Evolutionary conservation across 164 flowering plant genomes (phyloP), one percentile per base, ranked within the genome.

Genomic region (Magnolia kwangsiensis): DNA sequence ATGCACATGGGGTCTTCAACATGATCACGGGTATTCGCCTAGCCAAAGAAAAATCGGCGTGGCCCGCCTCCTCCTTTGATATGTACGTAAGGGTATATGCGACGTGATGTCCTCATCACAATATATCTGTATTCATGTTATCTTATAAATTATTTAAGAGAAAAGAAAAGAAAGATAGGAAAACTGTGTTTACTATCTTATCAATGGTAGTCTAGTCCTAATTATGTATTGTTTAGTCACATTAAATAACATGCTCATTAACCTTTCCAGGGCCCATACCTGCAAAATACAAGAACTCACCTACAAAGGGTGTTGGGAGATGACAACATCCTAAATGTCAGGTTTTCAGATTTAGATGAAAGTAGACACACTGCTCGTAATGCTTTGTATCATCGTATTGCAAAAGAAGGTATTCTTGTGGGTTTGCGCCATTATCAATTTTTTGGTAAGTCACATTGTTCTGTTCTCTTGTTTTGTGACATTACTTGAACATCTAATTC

Each of bases 271-370:
- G 98, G 95, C 11, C 97, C 97, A 7, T 83, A 61, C 79, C 72
- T 90, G n/a, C 72, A 85, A 21, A 84, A 78, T 5, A 67, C 79
- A 45, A 82, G 66, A 70, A 94, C 88, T 72, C 92, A 85, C 78
- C 76, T 94, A 4, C 98, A 92, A 29, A 85, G 84, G 70, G 85
- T 81, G 23, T 63, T 92, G 19, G 97, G 97, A n/a, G 98, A 94
- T 81, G 93, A 89, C 0, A 91, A 88, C 74, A 84, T 94, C 11
- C 61, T 94, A 61, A 76, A 76, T 70, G 98, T 94, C 11, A 91
- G 85, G 76, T 90, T 94, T 84, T 76, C 80, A 3, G 90, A 87
- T 31, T 81, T 69, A 1, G 75, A 79, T 4, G 20, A 10, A 24
- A 67, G 51, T 23, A 14, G 8, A 27, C 59, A 10, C 2, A 50